These are phyloP conservation scores for Monosporascus sp. DNA, from an alignment of 2,329 filamentous ascomycete species.

Conservation along the genomic window DNA sequence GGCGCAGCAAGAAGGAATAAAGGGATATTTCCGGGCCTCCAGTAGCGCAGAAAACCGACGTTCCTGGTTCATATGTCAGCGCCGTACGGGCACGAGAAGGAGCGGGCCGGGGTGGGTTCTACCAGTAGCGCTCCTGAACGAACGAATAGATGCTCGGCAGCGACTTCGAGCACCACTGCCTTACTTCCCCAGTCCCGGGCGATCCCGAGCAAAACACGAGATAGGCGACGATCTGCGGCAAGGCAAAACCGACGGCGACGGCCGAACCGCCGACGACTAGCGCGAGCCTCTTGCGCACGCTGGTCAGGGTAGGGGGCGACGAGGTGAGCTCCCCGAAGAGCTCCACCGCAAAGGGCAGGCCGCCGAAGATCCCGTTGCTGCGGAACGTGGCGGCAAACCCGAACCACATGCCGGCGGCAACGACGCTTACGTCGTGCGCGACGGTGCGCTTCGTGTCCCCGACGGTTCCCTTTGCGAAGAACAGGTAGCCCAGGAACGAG, in stretches of 20 bases:
- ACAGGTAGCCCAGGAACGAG: slow-evolving; percentile 66
- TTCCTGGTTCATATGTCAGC: slow-evolving; percentile 54
- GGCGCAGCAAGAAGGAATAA: slow-evolving; percentile 81
- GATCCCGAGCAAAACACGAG: slow-evolving; percentile 55
- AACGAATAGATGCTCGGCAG: slow-evolving; percentile 86
- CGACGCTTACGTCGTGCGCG: slow-evolving; percentile 42
- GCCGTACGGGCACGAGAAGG: slow-evolving; percentile 1
- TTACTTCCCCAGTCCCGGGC: slow-evolving; percentile 26
- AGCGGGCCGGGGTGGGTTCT: slow-evolving; percentile 30
- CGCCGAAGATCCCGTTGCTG: slow-evolving; percentile 82
- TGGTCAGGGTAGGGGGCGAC: slow-evolving; percentile 27
- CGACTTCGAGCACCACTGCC: slow-evolving; percentile 70
- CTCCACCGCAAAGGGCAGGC: slow-evolving; percentile 62
- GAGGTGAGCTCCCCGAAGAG: slow-evolving; percentile 34
- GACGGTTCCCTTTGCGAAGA: slow-evolving; percentile 54
- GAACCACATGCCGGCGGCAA: slow-evolving; percentile 64
- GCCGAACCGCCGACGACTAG: slow-evolving; percentile 62
- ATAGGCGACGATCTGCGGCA: slow-evolving; percentile 75
- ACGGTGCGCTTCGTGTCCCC: slow-evolving; percentile 22
- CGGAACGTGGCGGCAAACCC: slow-evolving; percentile 69
- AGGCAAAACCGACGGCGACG: slow-evolving; percentile 60
- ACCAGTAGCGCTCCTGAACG: slow-evolving; percentile 91
- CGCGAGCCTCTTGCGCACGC: slow-evolving; percentile 48
- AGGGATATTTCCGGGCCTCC: slow-evolving; percentile 80
- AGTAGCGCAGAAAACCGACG: slow-evolving; percentile 82